phyloP scores from a whole-genome alignment of 2,329 filamentous ascomycete genomes.

The Pseudogymnoascus sp. region DNA sequence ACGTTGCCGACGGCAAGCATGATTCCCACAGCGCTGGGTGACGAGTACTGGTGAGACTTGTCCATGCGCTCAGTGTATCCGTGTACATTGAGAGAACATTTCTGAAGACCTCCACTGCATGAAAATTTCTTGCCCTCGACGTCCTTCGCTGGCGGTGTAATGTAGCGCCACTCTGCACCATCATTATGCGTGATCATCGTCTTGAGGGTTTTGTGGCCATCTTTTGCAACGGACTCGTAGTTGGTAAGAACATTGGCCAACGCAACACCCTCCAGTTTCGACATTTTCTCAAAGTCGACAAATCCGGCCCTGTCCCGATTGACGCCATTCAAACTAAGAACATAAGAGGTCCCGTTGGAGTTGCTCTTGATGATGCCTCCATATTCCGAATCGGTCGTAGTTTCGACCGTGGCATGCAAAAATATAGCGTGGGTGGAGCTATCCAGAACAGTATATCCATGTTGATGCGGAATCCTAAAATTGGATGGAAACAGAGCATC shows the following conservation, averaged over 20 bases:
- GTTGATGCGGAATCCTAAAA: constrained; percentile 68
- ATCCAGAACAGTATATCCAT: constrained; percentile 86
- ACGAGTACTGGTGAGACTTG: constrained; percentile 77
- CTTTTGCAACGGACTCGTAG: constrained; percentile 44
- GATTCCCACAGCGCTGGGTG: constrained; percentile 76
- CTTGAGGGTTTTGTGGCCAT: constrained; percentile 68
- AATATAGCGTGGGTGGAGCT: constrained; percentile 93
- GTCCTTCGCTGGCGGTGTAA: constrained; percentile 65
- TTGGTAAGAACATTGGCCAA: constrained; percentile 83
- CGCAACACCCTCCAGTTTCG: constrained; percentile 81
- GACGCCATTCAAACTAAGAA: constrained; percentile 70
- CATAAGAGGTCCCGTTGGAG: constrained; percentile 93
- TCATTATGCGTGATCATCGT: constrained; percentile 96
- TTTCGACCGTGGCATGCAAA: constrained; percentile 78
- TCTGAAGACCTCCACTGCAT: constrained; percentile 56
- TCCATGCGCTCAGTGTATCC: constrained; percentile 88
- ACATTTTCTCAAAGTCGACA: constrained; percentile 95
- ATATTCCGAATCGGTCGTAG: constrained; percentile 55
- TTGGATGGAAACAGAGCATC: constrained; percentile 78
- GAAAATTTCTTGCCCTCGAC: constrained; percentile 61
- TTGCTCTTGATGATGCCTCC: constrained; percentile 96
- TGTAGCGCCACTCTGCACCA: constrained; percentile 73
- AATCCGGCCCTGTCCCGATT: constrained; percentile 71
- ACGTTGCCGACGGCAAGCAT: constrained; percentile 93
- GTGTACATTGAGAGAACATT: constrained; percentile 86